A percentile compares a stretch with the other conserved stretches of the same genome.
Evolutionary conservation across 352 stramenopile species (phyloP).

Genomic region (Pythium aphanidermatum): DNA sequence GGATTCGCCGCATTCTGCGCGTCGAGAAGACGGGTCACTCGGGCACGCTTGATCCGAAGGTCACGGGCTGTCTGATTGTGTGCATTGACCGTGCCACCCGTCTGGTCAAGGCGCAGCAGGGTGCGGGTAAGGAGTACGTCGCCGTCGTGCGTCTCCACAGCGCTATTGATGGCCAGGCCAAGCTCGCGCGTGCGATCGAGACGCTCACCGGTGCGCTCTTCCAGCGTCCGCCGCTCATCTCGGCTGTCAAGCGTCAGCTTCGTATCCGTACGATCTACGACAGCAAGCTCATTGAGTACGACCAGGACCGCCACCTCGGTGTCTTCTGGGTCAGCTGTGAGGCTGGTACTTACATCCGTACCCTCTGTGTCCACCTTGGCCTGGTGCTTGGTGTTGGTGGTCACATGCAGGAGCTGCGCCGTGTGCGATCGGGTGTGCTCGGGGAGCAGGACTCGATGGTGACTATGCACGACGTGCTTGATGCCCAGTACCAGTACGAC

Average conservation of each 20-base stretch:
- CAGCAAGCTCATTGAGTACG: constrained; percentile 98
- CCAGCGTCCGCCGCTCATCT: constrained; percentile 99
- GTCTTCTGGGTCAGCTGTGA: constrained; percentile 97
- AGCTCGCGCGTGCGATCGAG: constrained; percentile 95
- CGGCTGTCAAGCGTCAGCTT: constrained; percentile 99
- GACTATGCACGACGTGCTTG: constrained; percentile 99
- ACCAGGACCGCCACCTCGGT: constrained; percentile 96
- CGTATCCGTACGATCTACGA: constrained; percentile 99
- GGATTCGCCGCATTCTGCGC: constrained; percentile 99
- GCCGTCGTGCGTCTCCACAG: constrained; percentile 97
- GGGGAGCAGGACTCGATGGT: constrained; percentile 96
- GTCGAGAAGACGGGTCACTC: constrained; percentile 99
- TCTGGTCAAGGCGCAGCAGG: constrained; percentile 88
- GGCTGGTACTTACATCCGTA: constrained; percentile 99
- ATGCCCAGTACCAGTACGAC: constrained; percentile 99
- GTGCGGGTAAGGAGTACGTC: constrained; percentile 99
- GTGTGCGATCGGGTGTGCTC: constrained; percentile 96
- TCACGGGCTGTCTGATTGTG: constrained; percentile 99
- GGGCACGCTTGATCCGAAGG: constrained; percentile 99
- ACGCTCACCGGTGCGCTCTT: constrained; percentile 99
- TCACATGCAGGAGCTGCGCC: constrained; percentile 99
- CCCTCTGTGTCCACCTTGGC: constrained; percentile 98
- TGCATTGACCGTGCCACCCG: constrained; percentile 98
- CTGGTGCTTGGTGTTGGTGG: constrained; percentile 96
- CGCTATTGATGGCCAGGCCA: constrained; percentile 89